Evolutionary conservation across 768 basidiomycete genomes (phyloP), one percentile per base, ranked within the genome.

Genomic region (Tricholoma furcatifolium): DNA sequence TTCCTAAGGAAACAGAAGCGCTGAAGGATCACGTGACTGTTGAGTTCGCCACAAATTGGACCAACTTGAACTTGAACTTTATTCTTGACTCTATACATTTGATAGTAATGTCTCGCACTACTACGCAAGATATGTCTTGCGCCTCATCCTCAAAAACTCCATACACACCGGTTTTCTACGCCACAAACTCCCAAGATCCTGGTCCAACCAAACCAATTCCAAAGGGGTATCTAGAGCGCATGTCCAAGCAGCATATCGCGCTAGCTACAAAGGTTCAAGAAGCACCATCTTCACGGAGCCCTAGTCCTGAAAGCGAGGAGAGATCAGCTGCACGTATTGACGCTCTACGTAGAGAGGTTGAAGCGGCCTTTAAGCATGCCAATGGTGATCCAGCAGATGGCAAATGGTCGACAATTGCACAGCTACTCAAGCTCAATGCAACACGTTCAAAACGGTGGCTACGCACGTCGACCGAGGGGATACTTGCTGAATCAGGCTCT

Each of bases 351-450:
- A 62, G 64, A 34, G 62, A 64, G 36, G 65, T 81, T 5, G 42
- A 61, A 21, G 65, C 70, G 15, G 70, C 76, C 2, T 62, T 76
- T 18, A 47, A 63, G 2, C 54, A 65, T 18, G 69, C 77, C 6
- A 65, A 63, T 18, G 68, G 70, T 12, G 72, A 78, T 44, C 65
- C 77, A 4, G 64, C 74, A 0, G 68, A 73, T 40, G 76, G 77
- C 30, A 76, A 75, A 55, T 83, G 82, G 82, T 66, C 68, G 1
- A 62, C 71, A 21, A 54, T 82, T 1, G 67, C 66, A 12, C 67
- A 70, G 35, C 55, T 74, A 32, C 59, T 81, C 50, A 72, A 67
- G 48, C 62, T 79, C 51, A 70, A 70, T 6, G 69, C 70, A 34
- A 71, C 77, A 6, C 68, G 71, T 50, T 72, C 74, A 14, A 67